Evolutionary conservation across 106 monocot species (phyloP).

Genomic region (Amphibolis antarctica): DNA sequence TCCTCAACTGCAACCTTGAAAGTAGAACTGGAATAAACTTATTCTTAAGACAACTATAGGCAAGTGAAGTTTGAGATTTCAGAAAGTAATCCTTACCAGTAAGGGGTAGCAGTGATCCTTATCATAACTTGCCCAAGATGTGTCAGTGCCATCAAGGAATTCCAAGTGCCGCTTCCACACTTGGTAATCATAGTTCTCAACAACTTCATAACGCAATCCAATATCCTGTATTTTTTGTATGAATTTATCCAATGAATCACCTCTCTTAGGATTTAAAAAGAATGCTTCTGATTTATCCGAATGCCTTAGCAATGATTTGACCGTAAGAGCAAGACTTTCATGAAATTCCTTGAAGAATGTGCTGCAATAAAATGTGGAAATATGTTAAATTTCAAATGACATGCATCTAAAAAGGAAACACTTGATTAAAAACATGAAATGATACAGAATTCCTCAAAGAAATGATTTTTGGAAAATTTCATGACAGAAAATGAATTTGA

Average conservation of each 20-base stretch:
- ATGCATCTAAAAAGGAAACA: neutral
- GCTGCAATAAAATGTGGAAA: conserved; percentile 16
- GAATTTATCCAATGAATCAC: conserved; percentile 77
- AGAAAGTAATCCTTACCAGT: conserved; percentile 38
- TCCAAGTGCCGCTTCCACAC: conserved; percentile 68
- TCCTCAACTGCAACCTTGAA: neutral
- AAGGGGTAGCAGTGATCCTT: conserved; percentile 83
- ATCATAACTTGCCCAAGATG: conserved; percentile 73
- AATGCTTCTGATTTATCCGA: conserved; percentile 64
- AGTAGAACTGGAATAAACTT: neutral
- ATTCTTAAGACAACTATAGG: neutral
- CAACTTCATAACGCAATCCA: conserved; percentile 47
- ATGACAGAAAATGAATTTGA: neutral
- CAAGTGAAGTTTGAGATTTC: neutral
- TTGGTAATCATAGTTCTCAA: conserved; percentile 59
- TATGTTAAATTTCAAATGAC: neutral
- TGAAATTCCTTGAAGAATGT: conserved; percentile 98
- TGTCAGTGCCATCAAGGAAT: conserved; percentile 31
- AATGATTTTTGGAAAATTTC: neutral
- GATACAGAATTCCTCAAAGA: neutral
- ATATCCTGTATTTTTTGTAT: conserved; percentile 29
- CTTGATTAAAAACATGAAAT: neutral
- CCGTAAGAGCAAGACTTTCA: conserved; percentile 45
- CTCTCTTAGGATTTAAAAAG: conserved; percentile 77
- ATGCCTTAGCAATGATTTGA: conserved; percentile 55